phyloP scores from a whole-genome alignment of 2,329 filamentous ascomycete genomes.

The Microsporum ferrugineum region DNA sequence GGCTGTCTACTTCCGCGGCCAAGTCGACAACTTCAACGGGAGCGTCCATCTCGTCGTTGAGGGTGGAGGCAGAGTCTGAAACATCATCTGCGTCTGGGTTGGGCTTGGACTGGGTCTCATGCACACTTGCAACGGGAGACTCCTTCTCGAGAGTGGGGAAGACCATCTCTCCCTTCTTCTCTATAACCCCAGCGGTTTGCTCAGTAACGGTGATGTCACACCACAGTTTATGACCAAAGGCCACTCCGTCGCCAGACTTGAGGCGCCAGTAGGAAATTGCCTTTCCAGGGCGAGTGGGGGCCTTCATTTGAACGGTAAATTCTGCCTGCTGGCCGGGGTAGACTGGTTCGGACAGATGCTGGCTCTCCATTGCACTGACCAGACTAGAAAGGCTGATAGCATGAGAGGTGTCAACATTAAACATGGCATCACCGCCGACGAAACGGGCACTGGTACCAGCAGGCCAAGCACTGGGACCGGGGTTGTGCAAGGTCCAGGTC shows the following conservation, averaged over 20 bases:
- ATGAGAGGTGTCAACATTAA: constrained; percentile 68
- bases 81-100: constrained; percentile 21
- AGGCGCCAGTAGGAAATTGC: constrained; percentile 95
- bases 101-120: constrained; percentile 40
- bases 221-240: constrained; percentile 91
- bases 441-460: constrained; percentile 82
- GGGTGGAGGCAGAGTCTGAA: constrained; percentile 39
- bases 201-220: constrained; percentile 66
- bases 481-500: constrained; percentile 83
- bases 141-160: constrained; percentile 96
- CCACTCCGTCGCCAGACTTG: constrained; percentile 64
- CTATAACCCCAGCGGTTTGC: not conserved
- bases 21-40: constrained; percentile 22
- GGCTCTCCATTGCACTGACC: constrained; percentile 69
- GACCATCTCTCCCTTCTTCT: constrained; percentile 53
- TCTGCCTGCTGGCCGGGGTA: constrained; percentile 61
- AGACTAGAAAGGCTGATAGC: constrained; percentile 70
- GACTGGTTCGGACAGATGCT: constrained; percentile 57
- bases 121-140: constrained; percentile 69
- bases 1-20: constrained; percentile 48
- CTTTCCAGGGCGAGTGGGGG: constrained; percentile 63
- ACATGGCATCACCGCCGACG: constrained; percentile 93
- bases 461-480: constrained; percentile 69
- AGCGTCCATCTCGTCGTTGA: constrained; percentile 16
- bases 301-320: constrained; percentile 78